A percentile compares a stretch with the other conserved stretches of the same genome.
phyloP scores from a whole-genome alignment of 1,284 basidiomycete genomes.

The Golubevia sp. region DNA sequence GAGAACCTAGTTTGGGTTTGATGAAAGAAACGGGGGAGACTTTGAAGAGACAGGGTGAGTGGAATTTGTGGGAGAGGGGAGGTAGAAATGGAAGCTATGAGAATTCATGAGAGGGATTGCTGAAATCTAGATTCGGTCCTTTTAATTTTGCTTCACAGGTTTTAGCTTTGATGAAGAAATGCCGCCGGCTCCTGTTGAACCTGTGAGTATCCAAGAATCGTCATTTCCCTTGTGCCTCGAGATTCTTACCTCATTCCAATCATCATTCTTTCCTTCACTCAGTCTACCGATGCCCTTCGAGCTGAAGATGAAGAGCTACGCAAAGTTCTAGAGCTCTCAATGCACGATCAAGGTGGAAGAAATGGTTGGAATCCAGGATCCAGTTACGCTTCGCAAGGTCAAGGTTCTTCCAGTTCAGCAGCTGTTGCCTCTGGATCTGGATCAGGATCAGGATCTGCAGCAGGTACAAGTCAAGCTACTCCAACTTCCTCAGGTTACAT shows the following conservation, averaged over 20 bases:
- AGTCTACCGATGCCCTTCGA: conserved; percentile 35
- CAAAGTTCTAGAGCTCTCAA: conserved; percentile 47
- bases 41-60: conserved; percentile 76
- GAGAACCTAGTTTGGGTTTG: conserved; percentile 78
- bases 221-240: background rate
- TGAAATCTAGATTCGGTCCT: too few relatives aligned
- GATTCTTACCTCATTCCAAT: conserved; percentile 10
- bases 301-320: conserved; percentile 58
- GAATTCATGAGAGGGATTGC: too few relatives aligned
- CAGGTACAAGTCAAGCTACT: background rate
- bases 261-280: background rate
- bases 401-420: conserved; percentile 17
- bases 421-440: background rate
- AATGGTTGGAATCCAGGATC: conserved; percentile 1
- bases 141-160: conserved; percentile 6
- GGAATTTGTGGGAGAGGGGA: too few relatives aligned
- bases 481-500: background rate
- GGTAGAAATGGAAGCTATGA: too few relatives aligned
- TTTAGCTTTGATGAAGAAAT: conserved; percentile 24
- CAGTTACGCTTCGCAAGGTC: conserved; percentile 8
- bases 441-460: background rate
- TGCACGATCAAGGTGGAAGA: conserved; percentile 51
- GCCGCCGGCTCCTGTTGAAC: conserved; percentile 6
- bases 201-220: background rate
- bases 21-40: conserved; percentile 87